A percentile compares a stretch with the other conserved stretches of the same genome.
These are phyloP conservation scores for Pilobolus umbonatus DNA, from an alignment of 192 early-diverging fungal genomes.

Conservation along the genomic window DNA sequence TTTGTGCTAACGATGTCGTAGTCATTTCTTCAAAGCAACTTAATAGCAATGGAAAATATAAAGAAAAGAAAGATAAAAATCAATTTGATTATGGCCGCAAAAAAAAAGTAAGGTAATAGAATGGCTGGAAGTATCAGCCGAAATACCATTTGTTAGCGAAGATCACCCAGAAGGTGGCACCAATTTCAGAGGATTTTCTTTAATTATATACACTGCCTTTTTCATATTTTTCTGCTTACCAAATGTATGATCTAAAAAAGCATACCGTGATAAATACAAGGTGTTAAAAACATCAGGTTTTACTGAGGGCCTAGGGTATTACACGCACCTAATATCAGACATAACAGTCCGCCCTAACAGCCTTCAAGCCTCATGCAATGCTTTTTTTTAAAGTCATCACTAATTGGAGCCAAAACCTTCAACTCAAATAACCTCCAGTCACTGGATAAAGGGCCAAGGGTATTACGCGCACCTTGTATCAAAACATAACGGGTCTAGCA, in stretches of 20 bases:
- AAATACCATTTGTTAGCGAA: constrained; percentile 5
- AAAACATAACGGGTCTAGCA: constrained; percentile 9
- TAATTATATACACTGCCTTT: constrained; percentile 10
- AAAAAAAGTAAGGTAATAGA: constrained; percentile 11
- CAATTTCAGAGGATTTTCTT: constrained; percentile 1
- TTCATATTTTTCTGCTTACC: constrained; percentile 11
- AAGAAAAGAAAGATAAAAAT: background rate
- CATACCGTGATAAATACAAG: constrained; percentile 9
- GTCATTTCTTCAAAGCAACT: constrained; percentile 16
- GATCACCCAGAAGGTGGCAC: constrained; percentile 6
- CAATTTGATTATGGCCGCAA: constrained; percentile 10
- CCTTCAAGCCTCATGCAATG: background rate
- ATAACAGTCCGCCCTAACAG: background rate
- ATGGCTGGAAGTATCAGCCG: constrained; percentile 12
- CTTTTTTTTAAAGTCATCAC: background rate
- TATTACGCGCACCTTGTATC: constrained; percentile 13
- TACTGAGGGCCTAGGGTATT: constrained; percentile 13
- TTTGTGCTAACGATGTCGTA: constrained; percentile 12
- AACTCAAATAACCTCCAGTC: constrained; percentile 8
- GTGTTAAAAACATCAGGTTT: constrained; percentile 8
- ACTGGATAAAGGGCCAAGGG: constrained; percentile 9
- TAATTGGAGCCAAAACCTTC: constrained; percentile 9
- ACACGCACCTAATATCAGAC: background rate
- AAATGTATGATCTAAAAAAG: constrained; percentile 14
- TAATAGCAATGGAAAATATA: constrained; percentile 19